These are phyloP conservation scores for Arabidopsis suecica DNA, from an alignment of 345 rosid genomes.

Conservation along the genomic window DNA sequence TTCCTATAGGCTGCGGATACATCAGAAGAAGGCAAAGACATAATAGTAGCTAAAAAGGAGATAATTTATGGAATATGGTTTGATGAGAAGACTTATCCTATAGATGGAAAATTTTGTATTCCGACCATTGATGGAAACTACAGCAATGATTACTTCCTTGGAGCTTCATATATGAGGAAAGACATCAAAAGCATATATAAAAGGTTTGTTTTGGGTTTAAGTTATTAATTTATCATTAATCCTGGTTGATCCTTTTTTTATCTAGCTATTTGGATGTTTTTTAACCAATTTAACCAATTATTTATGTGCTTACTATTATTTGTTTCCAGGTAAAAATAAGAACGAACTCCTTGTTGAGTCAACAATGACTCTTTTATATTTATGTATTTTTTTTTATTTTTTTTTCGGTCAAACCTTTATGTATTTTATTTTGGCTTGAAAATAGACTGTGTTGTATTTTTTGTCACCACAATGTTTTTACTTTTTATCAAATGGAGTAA, in stretches of 20 bases:
- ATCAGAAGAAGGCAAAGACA: slow-evolving; percentile 41
- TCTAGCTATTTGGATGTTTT: too few species aligned
- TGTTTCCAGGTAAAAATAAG: too few species aligned
- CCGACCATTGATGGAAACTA: neutral
- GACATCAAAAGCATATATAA: slow-evolving; percentile 10
- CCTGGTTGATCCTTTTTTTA: too few species aligned
- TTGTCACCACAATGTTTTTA: too few species aligned
- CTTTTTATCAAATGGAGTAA: too few species aligned
- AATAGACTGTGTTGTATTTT: neutral
- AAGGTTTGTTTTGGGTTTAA: neutral
- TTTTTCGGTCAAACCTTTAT: too few species aligned
- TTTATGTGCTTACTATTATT: neutral
- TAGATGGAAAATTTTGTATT: neutral
- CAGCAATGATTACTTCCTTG: neutral
- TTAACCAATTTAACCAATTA: neutral
- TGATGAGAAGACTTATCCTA: slow-evolving; percentile 7
- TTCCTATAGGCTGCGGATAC: slow-evolving; percentile 61
- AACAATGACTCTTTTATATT: too few species aligned
- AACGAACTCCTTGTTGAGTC: too few species aligned
- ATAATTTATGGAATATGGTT: neutral
- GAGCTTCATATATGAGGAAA: neutral
- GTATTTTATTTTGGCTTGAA: neutral
- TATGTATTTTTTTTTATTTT: neutral
- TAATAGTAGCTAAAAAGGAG: neutral
- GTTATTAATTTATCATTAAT: neutral